Conservation (phyloP, 768 basidiomycete species). For the Russula abietina region DNA sequence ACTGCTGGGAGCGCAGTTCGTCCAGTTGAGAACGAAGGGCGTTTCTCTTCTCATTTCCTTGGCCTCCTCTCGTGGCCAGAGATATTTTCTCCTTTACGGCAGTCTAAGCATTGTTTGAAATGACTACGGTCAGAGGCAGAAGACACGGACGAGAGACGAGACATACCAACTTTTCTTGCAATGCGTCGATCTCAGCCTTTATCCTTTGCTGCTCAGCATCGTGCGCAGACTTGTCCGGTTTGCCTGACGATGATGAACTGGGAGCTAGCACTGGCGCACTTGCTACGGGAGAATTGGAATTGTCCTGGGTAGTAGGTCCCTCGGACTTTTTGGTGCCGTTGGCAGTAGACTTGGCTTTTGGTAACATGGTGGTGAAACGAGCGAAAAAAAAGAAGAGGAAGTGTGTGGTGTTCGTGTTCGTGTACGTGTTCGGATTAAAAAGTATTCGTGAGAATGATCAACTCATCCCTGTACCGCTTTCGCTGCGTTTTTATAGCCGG, state of each 20-base stretch:
- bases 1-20: conserved; percentile 69
- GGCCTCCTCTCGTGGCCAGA: conserved; percentile 50
- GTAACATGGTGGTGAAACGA: conserved; percentile 29
- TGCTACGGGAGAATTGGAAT: conserved; percentile 37
- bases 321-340: conserved; percentile 33
- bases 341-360: conserved; percentile 50
- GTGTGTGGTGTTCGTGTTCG: not conserved
- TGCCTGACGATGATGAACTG: conserved; percentile 38
- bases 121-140: conserved; percentile 12
- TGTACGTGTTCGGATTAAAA: not conserved
- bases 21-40: conserved; percentile 79
- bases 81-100: conserved; percentile 72
- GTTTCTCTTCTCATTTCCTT: conserved; percentile 65
- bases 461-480: not conserved
- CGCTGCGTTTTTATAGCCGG: not conserved
- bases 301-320: conserved; percentile 37
- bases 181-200: conserved; percentile 74
- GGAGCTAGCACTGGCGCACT: conserved; percentile 26
- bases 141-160: not conserved
- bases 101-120: conserved; percentile 40
- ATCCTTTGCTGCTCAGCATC: conserved; percentile 81
- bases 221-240: conserved; percentile 80
- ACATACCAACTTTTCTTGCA: conserved; percentile 78
- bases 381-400: conserved; percentile 9
- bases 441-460: conserved; percentile 5